Evolutionary conservation across 495 filamentous ascomycete species (phyloP).

Genomic region (Usnea hakonensis): DNA sequence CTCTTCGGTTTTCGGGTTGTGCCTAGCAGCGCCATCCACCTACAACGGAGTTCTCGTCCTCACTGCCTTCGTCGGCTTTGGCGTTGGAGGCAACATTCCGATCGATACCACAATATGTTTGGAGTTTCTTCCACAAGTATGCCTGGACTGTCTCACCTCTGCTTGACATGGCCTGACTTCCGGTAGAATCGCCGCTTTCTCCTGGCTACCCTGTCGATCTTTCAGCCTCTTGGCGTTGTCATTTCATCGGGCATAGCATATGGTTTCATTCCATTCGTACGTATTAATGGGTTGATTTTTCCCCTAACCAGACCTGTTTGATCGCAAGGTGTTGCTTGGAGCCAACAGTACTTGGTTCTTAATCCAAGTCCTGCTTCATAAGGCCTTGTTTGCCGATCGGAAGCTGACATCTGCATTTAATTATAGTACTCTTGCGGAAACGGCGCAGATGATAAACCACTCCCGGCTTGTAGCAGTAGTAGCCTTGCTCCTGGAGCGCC

Average conservation of each 20-base stretch:
- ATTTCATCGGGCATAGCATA: constrained; percentile 38
- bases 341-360: neutral
- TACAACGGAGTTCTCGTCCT: constrained; percentile 38
- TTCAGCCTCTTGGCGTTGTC: constrained; percentile 43
- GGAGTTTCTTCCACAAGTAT: constrained; percentile 40
- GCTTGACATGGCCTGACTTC: constrained; percentile 1
- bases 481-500: constrained; percentile 23
- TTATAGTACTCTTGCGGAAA: constrained; percentile 33
- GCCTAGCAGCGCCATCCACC: constrained; percentile 34
- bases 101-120: constrained; percentile 44
- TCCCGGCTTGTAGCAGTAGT: constrained; percentile 29
- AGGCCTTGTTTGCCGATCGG: neutral
- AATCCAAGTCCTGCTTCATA: neutral
- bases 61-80: constrained; percentile 41
- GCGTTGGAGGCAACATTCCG: constrained; percentile 44
- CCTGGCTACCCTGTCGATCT: constrained; percentile 40
- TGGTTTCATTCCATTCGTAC: constrained; percentile 31
- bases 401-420: neutral
- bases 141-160: neutral
- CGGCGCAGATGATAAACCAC: constrained; percentile 26
- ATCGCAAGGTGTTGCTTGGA: neutral
- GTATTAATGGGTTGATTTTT: neutral
- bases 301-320: neutral
- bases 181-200: constrained; percentile 38
- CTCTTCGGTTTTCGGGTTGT: constrained; percentile 38